Conservation (phyloP, 139 green algal species). For the Closterium sp. region DNA sequence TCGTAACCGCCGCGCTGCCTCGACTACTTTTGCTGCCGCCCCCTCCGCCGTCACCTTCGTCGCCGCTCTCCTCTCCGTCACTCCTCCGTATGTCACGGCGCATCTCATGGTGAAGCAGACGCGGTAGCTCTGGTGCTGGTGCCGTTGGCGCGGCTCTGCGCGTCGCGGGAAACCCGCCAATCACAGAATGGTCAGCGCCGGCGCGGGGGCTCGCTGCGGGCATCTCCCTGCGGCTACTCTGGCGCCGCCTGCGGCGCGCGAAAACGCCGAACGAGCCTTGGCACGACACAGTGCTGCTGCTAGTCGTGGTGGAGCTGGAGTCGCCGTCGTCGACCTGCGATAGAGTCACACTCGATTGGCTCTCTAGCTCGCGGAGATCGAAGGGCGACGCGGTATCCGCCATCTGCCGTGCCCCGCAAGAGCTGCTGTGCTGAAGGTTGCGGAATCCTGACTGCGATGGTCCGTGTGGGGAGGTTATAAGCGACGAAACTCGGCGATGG, state of each 20-base stretch:
- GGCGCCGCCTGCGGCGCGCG: neutral
- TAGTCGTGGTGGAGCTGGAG: neutral
- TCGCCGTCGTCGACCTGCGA: neutral
- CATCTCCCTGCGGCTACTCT: neutral
- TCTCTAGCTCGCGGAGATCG: neutral
- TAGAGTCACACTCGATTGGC: neutral
- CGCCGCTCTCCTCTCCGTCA: neutral
- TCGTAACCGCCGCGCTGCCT: neutral
- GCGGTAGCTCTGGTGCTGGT: neutral
- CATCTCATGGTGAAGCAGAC: neutral
- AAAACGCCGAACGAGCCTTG: neutral
- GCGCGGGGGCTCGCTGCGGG: too few species aligned
- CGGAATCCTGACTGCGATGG: too few species aligned
- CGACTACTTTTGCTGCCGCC: neutral
- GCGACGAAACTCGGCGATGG: too few species aligned
- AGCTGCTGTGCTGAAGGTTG: too few species aligned
- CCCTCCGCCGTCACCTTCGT: neutral
- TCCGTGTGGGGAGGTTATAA: too few species aligned
- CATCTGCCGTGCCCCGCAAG: too few species aligned
- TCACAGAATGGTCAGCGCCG: too few species aligned
- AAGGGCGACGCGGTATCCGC: neutral
- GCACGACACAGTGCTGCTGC: neutral
- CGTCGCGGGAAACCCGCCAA: too few species aligned
- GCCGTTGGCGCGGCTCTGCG: neutral
- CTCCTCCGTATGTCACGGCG: neutral